Percentiles rank a stretch among this genome's conserved stretches.
Conservation (phyloP, 2,329 filamentous ascomycete genomes). For the Lecanosticta acicola region DNA sequence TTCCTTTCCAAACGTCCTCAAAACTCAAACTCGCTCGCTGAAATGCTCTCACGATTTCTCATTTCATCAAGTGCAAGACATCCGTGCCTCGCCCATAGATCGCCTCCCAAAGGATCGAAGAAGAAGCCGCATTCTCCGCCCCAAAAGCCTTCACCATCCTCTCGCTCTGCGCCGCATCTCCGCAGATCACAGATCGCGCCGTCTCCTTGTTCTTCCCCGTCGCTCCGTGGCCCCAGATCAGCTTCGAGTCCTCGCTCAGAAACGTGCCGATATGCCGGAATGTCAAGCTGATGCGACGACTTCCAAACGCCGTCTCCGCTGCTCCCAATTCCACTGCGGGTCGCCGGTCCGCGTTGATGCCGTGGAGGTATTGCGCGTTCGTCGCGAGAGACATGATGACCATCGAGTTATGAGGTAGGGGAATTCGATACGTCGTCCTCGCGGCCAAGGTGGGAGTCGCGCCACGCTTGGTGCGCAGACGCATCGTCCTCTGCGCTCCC, state of each 20-base stretch:
- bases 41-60: background rate
- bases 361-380: slow-evolving; percentile 84
- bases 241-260: slow-evolving; percentile 55
- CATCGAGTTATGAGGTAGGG: slow-evolving; percentile 81
- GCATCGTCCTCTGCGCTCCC: slow-evolving; percentile 87
- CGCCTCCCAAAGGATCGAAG: slow-evolving; percentile 66
- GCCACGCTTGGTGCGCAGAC: slow-evolving; percentile 72
- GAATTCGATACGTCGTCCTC: slow-evolving; percentile 59
- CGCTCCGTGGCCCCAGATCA: slow-evolving; percentile 91
- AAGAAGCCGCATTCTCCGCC: slow-evolving; percentile 67
- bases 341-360: slow-evolving; percentile 84
- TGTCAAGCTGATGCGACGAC: slow-evolving; percentile 82
- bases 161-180: slow-evolving; percentile 59
- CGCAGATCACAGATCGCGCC: slow-evolving; percentile 63
- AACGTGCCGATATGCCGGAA: slow-evolving; percentile 89
- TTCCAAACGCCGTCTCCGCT: slow-evolving; percentile 65
- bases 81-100: slow-evolving; percentile 79
- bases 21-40: background rate
- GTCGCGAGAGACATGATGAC: slow-evolving; percentile 75
- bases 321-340: slow-evolving; percentile 58
- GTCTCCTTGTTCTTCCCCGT: slow-evolving; percentile 57
- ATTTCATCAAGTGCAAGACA: slow-evolving; percentile 59
- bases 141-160: slow-evolving; percentile 74
- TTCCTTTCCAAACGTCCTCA: background rate
- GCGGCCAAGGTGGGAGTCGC: background rate